A percentile compares a stretch with the other conserved stretches of the same genome.
Conservation (phyloP, 805 yeast genomes). For the Metschnikowia picachoensis region DNA sequence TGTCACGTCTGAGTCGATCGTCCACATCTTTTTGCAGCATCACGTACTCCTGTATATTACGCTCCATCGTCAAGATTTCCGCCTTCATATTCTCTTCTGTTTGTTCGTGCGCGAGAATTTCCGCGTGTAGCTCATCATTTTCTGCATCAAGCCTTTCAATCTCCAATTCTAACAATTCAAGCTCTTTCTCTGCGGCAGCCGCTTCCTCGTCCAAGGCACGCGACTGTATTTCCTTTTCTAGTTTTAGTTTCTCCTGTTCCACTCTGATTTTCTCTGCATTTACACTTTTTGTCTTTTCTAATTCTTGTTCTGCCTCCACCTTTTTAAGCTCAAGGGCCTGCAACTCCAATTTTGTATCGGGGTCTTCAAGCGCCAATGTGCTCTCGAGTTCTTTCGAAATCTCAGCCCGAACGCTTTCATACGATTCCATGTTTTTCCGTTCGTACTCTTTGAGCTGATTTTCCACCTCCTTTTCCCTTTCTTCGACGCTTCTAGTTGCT, state of each 20-base stretch:
- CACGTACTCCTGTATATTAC: slow-evolving; percentile 17
- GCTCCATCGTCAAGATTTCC: slow-evolving; percentile 1
- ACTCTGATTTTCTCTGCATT: slow-evolving; percentile 1
- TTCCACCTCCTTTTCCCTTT: slow-evolving; percentile 27
- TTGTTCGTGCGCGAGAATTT: not conserved
- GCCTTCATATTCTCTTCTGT: not conserved
- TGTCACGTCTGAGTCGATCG: not conserved
- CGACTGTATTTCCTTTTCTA: not conserved
- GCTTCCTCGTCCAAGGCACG: not conserved
- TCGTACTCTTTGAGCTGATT: slow-evolving; percentile 29
- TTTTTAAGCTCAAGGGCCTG: not conserved
- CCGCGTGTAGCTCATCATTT: not conserved
- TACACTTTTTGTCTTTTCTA: not conserved
- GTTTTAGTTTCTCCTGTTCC: not conserved
- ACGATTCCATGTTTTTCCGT: slow-evolving; percentile 25
- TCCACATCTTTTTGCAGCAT: slow-evolving; percentile 2
- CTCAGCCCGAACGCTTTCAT: slow-evolving; percentile 31
- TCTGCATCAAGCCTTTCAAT: not conserved
- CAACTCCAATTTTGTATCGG: slow-evolving; percentile 3
- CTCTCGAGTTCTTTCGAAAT: slow-evolving; percentile 29
- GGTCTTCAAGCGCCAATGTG: slow-evolving; percentile 8
- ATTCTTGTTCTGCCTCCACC: not conserved
- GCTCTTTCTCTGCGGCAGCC: not conserved
- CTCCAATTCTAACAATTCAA: not conserved
- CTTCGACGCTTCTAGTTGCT: slow-evolving; percentile 27